A percentile compares a stretch with the other conserved stretches of the same genome.
These are phyloP conservation scores for Penicillium turbatum DNA, from an alignment of 495 filamentous ascomycete genomes.

Conservation along the genomic window DNA sequence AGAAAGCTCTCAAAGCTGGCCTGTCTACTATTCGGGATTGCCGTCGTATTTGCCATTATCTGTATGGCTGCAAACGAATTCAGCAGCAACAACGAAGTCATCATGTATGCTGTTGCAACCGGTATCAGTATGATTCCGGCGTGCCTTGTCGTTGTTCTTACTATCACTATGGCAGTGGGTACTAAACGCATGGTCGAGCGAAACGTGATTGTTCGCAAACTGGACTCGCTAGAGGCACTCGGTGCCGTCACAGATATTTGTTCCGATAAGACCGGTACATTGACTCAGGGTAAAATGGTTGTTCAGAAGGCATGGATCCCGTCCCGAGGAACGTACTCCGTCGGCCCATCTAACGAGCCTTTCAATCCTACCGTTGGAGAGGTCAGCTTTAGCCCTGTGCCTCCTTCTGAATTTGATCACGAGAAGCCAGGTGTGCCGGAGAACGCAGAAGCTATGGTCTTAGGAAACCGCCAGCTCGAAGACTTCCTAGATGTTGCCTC, in stretches of 20 bases:
- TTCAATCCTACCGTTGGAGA: conserved; percentile 46
- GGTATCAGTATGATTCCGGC: conserved; percentile 57
- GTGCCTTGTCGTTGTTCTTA: conserved; percentile 60
- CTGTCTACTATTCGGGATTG: conserved; percentile 55
- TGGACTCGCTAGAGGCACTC: conserved; percentile 71
- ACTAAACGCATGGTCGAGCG: conserved; percentile 61
- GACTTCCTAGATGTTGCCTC: conserved; percentile 52
- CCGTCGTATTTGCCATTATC: conserved; percentile 55
- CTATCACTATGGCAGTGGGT: conserved; percentile 60
- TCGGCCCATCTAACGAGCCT: conserved; percentile 44
- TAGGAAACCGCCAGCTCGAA: conserved; percentile 21
- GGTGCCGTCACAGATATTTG: conserved; percentile 87
- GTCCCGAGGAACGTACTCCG: conserved; percentile 48
- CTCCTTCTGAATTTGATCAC: conserved; percentile 26
- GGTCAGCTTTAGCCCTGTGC: conserved; percentile 32
- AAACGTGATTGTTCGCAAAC: conserved; percentile 58
- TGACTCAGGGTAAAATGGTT: conserved; percentile 85
- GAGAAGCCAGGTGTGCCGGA: conserved; percentile 18
- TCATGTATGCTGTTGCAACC: conserved; percentile 60
- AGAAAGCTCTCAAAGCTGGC: conserved; percentile 60
- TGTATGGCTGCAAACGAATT: conserved; percentile 53
- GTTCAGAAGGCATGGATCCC: conserved; percentile 70
- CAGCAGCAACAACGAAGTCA: conserved; percentile 46
- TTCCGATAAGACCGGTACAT: conserved; percentile 78
- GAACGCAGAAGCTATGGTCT: conserved; percentile 19